Evolutionary conservation across 495 filamentous ascomycete genomes (phyloP).

Genomic region (Terfezia boudieri): DNA sequence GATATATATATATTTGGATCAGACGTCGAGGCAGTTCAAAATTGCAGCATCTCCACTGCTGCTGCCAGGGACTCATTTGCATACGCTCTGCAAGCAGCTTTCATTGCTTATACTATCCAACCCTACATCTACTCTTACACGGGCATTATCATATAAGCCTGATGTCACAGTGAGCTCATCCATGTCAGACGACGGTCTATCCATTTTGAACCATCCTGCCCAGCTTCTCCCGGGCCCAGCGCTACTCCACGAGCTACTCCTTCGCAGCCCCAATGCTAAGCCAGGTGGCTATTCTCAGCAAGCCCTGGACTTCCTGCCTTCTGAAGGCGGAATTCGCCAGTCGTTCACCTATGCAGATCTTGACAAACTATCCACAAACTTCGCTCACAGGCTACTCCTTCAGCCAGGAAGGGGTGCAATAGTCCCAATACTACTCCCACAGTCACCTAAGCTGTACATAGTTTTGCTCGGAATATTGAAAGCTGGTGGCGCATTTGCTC

Average conservation of each 20-base stretch:
- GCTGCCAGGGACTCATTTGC: background rate
- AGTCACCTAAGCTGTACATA: slow-evolving; percentile 49
- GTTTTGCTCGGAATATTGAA: slow-evolving; percentile 50
- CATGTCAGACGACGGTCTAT: slow-evolving; percentile 19
- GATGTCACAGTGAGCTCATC: background rate
- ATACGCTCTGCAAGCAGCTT: background rate
- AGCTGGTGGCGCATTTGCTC: slow-evolving; percentile 59
- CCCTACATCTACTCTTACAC: background rate
- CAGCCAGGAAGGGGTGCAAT: slow-evolving; percentile 17
- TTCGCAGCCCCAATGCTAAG: slow-evolving; percentile 1
- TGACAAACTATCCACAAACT: slow-evolving; percentile 29
- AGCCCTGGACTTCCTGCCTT: slow-evolving; percentile 38
- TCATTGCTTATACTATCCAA: background rate
- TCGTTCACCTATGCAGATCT: slow-evolving; percentile 35
- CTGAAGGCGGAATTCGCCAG: slow-evolving; percentile 22
- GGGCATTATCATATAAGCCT: no score
- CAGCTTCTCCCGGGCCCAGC: slow-evolving; percentile 31
- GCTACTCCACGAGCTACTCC: slow-evolving; percentile 43
- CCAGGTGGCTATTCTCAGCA: slow-evolving; percentile 4
- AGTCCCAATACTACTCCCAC: slow-evolving; percentile 51
- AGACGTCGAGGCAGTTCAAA: no score
- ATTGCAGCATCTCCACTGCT: background rate
- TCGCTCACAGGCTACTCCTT: slow-evolving; percentile 30
- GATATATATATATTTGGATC: no score
- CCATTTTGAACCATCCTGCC: slow-evolving; percentile 40